A percentile compares a stretch with the other conserved stretches of the same genome.
phyloP scores from a whole-genome alignment of 306 rosid genomes.

The Corylus americana region DNA sequence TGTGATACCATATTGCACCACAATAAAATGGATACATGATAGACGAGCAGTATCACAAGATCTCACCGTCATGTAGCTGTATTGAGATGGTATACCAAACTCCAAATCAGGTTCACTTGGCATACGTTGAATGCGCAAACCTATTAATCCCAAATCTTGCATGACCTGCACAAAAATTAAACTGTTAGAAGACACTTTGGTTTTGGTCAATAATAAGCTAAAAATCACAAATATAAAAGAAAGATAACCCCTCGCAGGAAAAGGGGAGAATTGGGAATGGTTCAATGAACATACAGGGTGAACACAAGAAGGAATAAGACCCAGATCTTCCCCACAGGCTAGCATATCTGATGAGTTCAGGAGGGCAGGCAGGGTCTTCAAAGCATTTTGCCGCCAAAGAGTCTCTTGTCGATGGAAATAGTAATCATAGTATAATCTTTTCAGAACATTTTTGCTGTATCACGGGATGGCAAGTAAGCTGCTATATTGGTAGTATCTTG shows the following conservation, averaged over 20 bases:
- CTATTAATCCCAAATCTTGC: conserved; percentile 91
- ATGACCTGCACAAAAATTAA: conserved; percentile 64
- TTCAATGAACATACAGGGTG: conserved; percentile 71
- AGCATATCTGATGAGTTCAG: conserved; percentile 89
- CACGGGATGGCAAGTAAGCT: conserved; percentile 22
- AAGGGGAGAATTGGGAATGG: conserved; percentile 17
- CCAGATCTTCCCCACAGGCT: conserved; percentile 96
- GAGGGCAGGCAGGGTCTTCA: conserved; percentile 92
- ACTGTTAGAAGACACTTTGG: not conserved
- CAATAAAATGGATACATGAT: conserved; percentile 5
- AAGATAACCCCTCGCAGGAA: conserved; percentile 2
- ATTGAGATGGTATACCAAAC: conserved; percentile 91
- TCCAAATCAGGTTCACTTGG: conserved; percentile 81
- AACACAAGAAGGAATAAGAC: conserved; percentile 94
- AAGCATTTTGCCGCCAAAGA: conserved; percentile 93
- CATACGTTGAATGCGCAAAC: conserved; percentile 98
- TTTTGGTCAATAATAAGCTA: not conserved
- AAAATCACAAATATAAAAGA: not conserved
- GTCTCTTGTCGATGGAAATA: conserved; percentile 94
- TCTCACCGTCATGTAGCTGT: conserved; percentile 87
- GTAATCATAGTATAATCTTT: conserved; percentile 80
- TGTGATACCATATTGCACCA: conserved; percentile 6
- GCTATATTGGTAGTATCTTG: conserved; percentile 25
- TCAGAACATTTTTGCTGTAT: conserved; percentile 79
- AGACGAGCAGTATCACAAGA: conserved; percentile 23